Conservation (phyloP, 2,329 filamentous ascomycete genomes). For the Penicillium sp. region DNA sequence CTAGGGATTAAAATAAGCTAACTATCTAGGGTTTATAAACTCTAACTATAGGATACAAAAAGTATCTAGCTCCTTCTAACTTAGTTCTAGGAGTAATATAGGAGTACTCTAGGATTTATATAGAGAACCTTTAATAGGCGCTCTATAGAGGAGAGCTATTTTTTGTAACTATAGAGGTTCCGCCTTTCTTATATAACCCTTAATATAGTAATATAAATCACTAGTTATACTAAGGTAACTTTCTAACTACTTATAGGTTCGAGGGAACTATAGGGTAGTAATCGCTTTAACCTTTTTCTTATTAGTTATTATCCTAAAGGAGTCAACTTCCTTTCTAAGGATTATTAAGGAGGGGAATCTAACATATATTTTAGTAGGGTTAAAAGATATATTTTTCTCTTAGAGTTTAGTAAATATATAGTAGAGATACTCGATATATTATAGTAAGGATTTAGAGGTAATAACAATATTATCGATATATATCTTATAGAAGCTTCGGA, state of each 20-base stretch:
- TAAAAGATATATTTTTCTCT: neutral
- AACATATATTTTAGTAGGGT: neutral
- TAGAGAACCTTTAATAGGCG: no score
- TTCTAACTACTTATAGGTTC: neutral
- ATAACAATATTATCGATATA: slow-evolving; percentile 1
- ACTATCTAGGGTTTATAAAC: no score
- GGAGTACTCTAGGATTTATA: no score
- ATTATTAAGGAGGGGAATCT: neutral
- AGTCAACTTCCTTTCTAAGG: neutral
- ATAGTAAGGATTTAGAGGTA: neutral
- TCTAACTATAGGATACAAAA: no score
- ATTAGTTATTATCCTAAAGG: neutral
- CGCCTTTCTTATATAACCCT: no score
- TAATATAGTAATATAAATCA: neutral
- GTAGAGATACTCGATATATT: neutral
- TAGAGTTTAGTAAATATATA: neutral
- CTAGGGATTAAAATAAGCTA: no score
- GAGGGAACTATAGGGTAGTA: neutral
- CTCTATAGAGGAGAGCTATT: no score
- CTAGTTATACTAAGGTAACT: slow-evolving; percentile 1
- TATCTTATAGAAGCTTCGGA: neutral
- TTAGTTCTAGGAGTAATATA: no score
- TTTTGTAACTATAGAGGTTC: no score
- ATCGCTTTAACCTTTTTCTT: neutral
- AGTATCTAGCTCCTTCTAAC: no score